Percentiles rank a stretch among this genome's conserved stretches.
phyloP scores from a whole-genome alignment of 345 rosid genomes.

The Turritis glabra region DNA sequence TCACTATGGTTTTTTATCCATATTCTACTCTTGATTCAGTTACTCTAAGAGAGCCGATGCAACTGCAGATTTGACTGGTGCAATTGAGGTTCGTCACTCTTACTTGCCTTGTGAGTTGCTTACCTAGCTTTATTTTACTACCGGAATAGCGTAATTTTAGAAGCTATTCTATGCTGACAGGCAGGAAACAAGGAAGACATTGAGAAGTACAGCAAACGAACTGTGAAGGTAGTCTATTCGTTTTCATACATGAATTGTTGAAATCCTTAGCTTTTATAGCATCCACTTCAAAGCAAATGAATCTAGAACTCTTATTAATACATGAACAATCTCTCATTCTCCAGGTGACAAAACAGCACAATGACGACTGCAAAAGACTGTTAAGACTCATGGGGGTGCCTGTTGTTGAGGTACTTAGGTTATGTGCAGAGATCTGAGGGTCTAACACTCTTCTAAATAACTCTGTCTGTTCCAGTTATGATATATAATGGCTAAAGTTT shows the following conservation, averaged over 20 bases:
- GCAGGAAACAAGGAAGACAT: slow-evolving; percentile 81
- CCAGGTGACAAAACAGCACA: slow-evolving; percentile 87
- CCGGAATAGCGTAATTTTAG: background rate
- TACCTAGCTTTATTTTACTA: background rate
- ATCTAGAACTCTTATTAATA: background rate
- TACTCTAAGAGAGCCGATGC: slow-evolving; percentile 84
- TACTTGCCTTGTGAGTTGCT: slow-evolving; percentile 8
- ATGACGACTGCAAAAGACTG: slow-evolving; percentile 90
- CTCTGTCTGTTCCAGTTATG: background rate
- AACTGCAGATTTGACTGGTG: slow-evolving; percentile 60
- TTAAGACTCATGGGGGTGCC: slow-evolving; percentile 92
- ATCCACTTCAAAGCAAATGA: slow-evolving; percentile 3
- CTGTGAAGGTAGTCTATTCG: slow-evolving; percentile 63
- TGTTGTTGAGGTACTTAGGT: slow-evolving; percentile 64
- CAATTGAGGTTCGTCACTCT: slow-evolving; percentile 57
- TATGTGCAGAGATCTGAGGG: background rate
- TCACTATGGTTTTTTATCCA: background rate
- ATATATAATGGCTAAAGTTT: slow-evolving; percentile 4
- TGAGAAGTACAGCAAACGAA: slow-evolving; percentile 91
- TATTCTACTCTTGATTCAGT: slow-evolving; percentile 42
- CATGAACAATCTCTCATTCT: slow-evolving; percentile 21
- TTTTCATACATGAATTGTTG: background rate
- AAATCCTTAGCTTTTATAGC: background rate
- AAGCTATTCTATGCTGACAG: slow-evolving; percentile 37
- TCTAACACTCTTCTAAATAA: background rate